A percentile compares a stretch with the other conserved stretches of the same genome.
Conservation (phyloP, 805 yeast species). For the Metschnikowia lunata region DNA sequence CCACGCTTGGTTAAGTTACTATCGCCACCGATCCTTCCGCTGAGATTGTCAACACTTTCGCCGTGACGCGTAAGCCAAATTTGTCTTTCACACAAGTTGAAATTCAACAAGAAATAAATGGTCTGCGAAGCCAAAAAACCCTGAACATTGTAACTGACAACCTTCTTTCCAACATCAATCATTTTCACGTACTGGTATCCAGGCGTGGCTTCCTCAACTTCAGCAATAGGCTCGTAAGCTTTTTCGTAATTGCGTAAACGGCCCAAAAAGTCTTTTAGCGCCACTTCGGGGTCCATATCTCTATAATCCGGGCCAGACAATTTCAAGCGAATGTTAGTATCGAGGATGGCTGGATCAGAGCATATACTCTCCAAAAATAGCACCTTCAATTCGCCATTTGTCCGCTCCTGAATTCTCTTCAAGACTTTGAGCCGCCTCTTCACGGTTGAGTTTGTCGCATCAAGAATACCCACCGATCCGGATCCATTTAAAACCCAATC, state of each 20-base stretch:
- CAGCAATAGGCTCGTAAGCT: slow-evolving; percentile 89
- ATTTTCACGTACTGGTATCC: slow-evolving; percentile 85
- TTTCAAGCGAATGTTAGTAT: slow-evolving; percentile 78
- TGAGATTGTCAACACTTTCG: slow-evolving; percentile 79
- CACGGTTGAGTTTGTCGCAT: slow-evolving; percentile 76
- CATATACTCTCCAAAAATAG: slow-evolving; percentile 85
- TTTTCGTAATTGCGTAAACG: slow-evolving; percentile 78
- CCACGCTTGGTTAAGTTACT: slow-evolving; percentile 80
- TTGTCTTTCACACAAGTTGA: slow-evolving; percentile 83
- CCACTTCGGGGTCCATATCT: slow-evolving; percentile 75
- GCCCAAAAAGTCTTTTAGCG: slow-evolving; percentile 73
- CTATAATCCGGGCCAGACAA: slow-evolving; percentile 90
- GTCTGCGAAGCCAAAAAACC: slow-evolving; percentile 89
- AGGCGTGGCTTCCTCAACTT: slow-evolving; percentile 60
- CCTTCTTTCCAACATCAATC: slow-evolving; percentile 94
- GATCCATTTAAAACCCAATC: slow-evolving; percentile 75
- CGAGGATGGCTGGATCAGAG: slow-evolving; percentile 72
- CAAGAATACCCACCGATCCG: slow-evolving; percentile 91
- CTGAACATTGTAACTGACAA: slow-evolving; percentile 85
- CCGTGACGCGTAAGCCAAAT: slow-evolving; percentile 96
- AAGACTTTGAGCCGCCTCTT: slow-evolving; percentile 57
- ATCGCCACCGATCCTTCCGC: slow-evolving; percentile 91
- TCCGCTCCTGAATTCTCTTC: slow-evolving; percentile 50
- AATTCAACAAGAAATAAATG: slow-evolving; percentile 75
- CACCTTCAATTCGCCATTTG: slow-evolving; percentile 65